Percentiles rank a stretch among this genome's conserved stretches.
Evolutionary conservation across 306 rosid genomes (phyloP).

Genomic region (Vigna trinervia): DNA sequence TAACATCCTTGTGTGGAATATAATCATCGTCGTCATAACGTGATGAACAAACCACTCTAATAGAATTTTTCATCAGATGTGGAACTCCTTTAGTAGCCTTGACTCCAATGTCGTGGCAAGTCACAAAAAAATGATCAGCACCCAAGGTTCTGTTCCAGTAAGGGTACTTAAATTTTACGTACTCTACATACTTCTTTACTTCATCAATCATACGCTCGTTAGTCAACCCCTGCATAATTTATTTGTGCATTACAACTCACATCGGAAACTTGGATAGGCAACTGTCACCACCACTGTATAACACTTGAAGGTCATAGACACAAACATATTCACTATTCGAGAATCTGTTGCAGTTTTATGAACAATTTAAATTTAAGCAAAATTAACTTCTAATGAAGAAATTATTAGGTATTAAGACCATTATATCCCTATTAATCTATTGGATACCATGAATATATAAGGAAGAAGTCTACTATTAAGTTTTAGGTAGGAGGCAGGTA

Average conservation of each 20-base stretch:
- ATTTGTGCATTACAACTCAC: conserved; percentile 8
- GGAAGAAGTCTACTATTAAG: no score
- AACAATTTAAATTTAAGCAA: background rate
- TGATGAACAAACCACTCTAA: conserved; percentile 44
- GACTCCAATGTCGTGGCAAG: conserved; percentile 45
- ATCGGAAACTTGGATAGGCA: background rate
- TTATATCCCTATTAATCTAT: background rate
- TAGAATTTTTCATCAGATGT: conserved; percentile 39
- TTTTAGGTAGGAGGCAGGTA: no score
- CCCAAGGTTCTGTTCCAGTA: conserved; percentile 51
- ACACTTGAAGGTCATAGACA: background rate
- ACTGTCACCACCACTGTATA: background rate
- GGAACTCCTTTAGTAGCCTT: conserved; percentile 37
- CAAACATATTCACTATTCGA: background rate
- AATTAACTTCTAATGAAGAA: background rate
- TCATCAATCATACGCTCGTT: conserved; percentile 21
- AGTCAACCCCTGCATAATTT: conserved; percentile 39
- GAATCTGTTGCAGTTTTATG: background rate
- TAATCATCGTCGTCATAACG: conserved; percentile 28
- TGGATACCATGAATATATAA: no score
- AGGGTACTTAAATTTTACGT: conserved; percentile 39
- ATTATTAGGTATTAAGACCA: no score
- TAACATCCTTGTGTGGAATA: conserved; percentile 47
- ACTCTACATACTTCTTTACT: conserved; percentile 37
- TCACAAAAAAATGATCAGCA: conserved; percentile 51